A percentile compares a stretch with the other conserved stretches of the same genome.
Conservation (phyloP, 2,329 filamentous ascomycete genomes). For the Diaporthe vaccinii region DNA sequence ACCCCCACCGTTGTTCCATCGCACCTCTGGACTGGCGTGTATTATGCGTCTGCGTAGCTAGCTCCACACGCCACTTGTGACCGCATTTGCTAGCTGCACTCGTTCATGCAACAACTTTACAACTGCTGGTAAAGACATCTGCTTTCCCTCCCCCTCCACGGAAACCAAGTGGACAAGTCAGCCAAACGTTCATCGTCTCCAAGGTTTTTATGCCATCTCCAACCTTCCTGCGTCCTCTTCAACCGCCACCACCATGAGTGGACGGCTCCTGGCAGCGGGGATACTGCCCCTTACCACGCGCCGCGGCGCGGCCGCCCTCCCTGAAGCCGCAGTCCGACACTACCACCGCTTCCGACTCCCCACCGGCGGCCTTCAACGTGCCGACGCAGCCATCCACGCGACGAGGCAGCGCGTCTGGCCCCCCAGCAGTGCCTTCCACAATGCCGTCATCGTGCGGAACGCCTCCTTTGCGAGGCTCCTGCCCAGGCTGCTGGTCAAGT, state of each 20-base stretch:
- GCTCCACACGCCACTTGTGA: constrained; percentile 30
- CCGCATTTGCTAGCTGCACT: constrained; percentile 1
- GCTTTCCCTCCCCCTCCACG: not conserved
- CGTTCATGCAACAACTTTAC: constrained; percentile 18
- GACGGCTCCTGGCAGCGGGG: constrained; percentile 82
- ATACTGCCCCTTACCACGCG: constrained; percentile 73
- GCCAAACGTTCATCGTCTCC: not conserved
- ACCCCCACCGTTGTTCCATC: not conserved
- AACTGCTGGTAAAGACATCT: not conserved
- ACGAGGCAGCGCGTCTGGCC: constrained; percentile 79
- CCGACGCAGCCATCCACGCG: constrained; percentile 73
- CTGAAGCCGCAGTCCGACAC: constrained; percentile 59
- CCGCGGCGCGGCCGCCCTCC: constrained; percentile 64
- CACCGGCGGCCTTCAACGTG: constrained; percentile 77
- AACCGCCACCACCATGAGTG: constrained; percentile 68
- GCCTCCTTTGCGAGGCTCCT: constrained; percentile 76
- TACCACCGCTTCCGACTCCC: constrained; percentile 74
- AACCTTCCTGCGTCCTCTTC: constrained; percentile 33
- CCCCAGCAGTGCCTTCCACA: constrained; percentile 87
- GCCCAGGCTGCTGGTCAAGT: constrained; percentile 91
- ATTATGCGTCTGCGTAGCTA: constrained; percentile 30
- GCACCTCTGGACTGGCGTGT: not conserved
- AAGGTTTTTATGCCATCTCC: constrained; percentile 40
- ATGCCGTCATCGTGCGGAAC: constrained; percentile 75
- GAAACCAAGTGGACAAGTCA: constrained; percentile 13